These are phyloP conservation scores for Apiospora aurea DNA, from an alignment of 2,329 filamentous ascomycete genomes.

Conservation along the genomic window DNA sequence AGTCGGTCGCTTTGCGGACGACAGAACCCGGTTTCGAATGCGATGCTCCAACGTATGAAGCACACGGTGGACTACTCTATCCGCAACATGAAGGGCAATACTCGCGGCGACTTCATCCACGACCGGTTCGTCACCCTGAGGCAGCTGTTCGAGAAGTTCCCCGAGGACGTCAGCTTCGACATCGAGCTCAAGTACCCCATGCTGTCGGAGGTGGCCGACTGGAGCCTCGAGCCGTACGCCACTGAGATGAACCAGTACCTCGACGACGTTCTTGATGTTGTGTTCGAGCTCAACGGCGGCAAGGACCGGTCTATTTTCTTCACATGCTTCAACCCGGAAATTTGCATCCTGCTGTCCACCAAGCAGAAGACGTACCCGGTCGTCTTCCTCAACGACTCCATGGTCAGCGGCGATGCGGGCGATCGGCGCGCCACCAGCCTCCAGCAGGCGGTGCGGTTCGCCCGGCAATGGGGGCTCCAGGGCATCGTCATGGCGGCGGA, in stretches of 20 bases:
- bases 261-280: conserved; percentile 39
- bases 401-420: conserved; percentile 34
- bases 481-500: conserved; percentile 48
- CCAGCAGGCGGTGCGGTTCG: conserved; percentile 47
- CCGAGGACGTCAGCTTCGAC: conserved; percentile 46
- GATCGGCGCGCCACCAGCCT: conserved; percentile 46
- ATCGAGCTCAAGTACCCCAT: conserved; percentile 52
- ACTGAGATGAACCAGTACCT: conserved; percentile 48
- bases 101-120: conserved; percentile 46
- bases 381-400: conserved; percentile 42
- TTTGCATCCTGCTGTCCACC: conserved; percentile 42
- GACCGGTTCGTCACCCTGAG: conserved; percentile 46
- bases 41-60: conserved; percentile 43
- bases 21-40: conserved; percentile 28
- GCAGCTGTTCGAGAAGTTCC: conserved; percentile 45
- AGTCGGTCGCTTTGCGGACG: conserved; percentile 22
- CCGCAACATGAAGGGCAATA: conserved; percentile 50
- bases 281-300: conserved; percentile 35
- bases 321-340: conserved; percentile 43
- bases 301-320: conserved; percentile 43
- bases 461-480: conserved; percentile 44
- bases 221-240: conserved; percentile 42
- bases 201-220: conserved; percentile 45
- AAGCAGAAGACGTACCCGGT: conserved; percentile 45
- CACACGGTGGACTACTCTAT: conserved; percentile 48